Evolutionary conservation across 1,139 yeast species (phyloP), one percentile per base, ranked within the genome.

Genomic region (Scheffersomyces lignicola): DNA sequence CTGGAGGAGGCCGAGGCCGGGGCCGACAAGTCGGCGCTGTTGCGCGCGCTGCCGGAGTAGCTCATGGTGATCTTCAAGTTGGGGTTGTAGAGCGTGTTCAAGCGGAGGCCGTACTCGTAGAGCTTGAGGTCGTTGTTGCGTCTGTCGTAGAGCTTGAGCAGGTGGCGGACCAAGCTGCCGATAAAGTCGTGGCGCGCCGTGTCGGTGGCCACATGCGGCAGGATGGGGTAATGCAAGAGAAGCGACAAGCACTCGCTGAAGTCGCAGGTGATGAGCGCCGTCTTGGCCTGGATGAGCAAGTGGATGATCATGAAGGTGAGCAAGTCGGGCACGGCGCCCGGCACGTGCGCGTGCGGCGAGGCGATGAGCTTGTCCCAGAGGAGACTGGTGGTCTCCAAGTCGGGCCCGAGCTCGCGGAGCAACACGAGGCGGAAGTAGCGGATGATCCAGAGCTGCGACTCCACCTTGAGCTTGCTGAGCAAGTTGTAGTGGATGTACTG

Each of bases 391-490:
- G 67, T 58, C 3, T 64, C 62, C 31, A 72, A 44, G 35, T 66
- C 65, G 31, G 54, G 54, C 1, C 83, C 83, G 22, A 83, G 49
- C 46, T 83, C 90, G 39, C 90, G 58, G 9, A 78, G 54, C 22
- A 82, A 62, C 1, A 82, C 41, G 28, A 83, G 56, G 33, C 89
- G 60, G 12, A 79, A 72, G 67, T 81, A 83, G 37, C 89, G 57
- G 18, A 83, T 77, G 14, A 81, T 62, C 89, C 89, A 83, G 22
- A 83, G 63, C 38, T 80, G 78, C 7, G 83, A 71, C 39, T 80
- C 84, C 4, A 80, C 55, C 37, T 65, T 68, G 38, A 79, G 62
- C 44, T 73, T 79, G 22, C 65, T 62, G 15, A 74, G 53, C 32
- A 70, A 50, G 34, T 56, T 68, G 44, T 69, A 69, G 42, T 69